Conservation (phyloP, 73 alveolate species). For the Blepharisma japonicum region DNA sequence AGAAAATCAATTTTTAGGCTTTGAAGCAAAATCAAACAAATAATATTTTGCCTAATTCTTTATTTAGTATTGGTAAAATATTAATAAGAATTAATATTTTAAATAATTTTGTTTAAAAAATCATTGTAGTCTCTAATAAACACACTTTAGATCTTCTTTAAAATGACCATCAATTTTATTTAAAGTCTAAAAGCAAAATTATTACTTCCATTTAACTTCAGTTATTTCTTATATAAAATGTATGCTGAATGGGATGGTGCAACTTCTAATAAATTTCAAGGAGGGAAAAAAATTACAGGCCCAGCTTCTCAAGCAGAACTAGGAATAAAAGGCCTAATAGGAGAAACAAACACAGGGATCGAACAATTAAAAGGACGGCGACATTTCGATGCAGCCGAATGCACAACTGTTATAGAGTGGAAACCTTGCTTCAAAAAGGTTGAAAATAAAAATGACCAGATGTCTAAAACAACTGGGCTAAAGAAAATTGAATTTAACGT, state of each 20-base stretch:
- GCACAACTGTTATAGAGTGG: neutral
- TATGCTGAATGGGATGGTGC: conserved; percentile 19
- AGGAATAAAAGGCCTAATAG: neutral
- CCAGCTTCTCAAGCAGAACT: neutral
- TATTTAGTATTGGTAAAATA: too few relatives aligned
- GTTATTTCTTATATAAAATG: neutral
- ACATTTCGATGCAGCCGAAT: neutral
- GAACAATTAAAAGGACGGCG: neutral
- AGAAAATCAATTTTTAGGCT: too few relatives aligned
- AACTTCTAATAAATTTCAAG: neutral
- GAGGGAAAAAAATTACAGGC: neutral
- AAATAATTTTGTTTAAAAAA: too few relatives aligned
- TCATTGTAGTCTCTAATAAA: too few relatives aligned
- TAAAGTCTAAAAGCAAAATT: too few relatives aligned
- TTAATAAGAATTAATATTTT: too few relatives aligned
- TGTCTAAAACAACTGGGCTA: conserved; percentile 32
- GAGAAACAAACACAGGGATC: conserved; percentile 18
- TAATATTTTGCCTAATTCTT: too few relatives aligned
- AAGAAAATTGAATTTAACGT: conserved; percentile 28
- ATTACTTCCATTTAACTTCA: too few relatives aligned
- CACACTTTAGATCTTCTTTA: too few relatives aligned
- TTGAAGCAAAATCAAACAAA: too few relatives aligned
- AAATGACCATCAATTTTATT: too few relatives aligned
- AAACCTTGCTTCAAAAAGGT: conserved; percentile 12
- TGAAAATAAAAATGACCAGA: neutral